These are phyloP conservation scores for Otatea glauca DNA, from an alignment of 176 grass and related monocot species.

Conservation along the genomic window DNA sequence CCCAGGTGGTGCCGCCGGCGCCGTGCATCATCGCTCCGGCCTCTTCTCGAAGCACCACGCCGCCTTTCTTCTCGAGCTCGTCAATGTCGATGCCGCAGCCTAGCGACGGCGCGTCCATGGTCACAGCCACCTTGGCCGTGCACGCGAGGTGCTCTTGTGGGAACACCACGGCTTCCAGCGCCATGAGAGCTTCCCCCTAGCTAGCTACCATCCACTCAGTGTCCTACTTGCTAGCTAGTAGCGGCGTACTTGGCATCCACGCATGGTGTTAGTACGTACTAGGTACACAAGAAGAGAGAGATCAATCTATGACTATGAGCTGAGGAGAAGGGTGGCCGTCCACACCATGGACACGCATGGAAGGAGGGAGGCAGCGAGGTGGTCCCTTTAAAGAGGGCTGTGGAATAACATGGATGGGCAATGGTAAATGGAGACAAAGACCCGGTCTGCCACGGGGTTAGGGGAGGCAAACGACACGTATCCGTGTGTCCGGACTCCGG, in stretches of 20 bases:
- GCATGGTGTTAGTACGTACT: neutral
- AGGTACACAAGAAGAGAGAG: constrained; percentile 25
- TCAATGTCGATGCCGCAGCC: constrained; percentile 42
- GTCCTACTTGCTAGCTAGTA: constrained; percentile 5
- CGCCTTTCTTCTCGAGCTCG: constrained; percentile 50
- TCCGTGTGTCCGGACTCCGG: neutral
- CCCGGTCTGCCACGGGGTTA: constrained; percentile 8
- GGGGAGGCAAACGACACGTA: neutral
- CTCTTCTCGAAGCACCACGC: constrained; percentile 46
- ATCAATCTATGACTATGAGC: neutral
- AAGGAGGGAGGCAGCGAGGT: neutral
- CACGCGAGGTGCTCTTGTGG: constrained; percentile 33
- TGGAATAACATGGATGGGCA: constrained; percentile 19
- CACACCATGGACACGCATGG: constrained; percentile 11
- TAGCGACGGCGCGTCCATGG: constrained; percentile 7
- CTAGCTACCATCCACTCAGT: neutral
- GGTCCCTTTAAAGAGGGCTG: constrained; percentile 18
- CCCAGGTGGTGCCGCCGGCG: neutral
- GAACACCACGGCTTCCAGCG: constrained; percentile 56
- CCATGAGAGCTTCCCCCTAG: constrained; percentile 12
- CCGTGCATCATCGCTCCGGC: neutral
- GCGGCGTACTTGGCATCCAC: neutral
- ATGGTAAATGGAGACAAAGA: constrained; percentile 3
- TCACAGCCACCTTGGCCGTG: neutral
- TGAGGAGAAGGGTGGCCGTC: constrained; percentile 1